Base-by-base conservation (phyloP, 495 filamentous ascomycete species). In the Aspergillus olivimuriae region DNA sequence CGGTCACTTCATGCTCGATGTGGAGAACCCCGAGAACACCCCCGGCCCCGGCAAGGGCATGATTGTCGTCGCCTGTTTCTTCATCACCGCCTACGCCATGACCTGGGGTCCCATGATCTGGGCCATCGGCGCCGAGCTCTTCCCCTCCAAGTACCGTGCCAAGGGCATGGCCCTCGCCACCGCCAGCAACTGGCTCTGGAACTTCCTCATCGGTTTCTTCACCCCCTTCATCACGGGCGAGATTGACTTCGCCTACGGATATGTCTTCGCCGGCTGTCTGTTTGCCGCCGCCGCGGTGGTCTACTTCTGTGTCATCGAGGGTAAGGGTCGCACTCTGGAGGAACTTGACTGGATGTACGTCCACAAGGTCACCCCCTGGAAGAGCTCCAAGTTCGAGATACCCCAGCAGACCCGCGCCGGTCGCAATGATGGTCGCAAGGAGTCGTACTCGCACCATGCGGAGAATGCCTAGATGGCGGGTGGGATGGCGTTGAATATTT, bases 21-120 rank as follows among this genome's bases (percentile, higher is more conserved):
- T 78, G 39, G 47, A 65, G 4, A 54, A 48, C 7, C 75, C 81
- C 9, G 66, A 66, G 1, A 67, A 71, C 42, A 80, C 76, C 21
- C 81, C 82, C 0, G 73, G 69, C 2, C 70, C 81, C 3, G 84
- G 84, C 23, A 81, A 81, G 40, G 82, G 82, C 41, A 82, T 89
- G 75, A 84, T 89, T 33, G 80, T 88, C 3, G 76, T 85, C 31
- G 75, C 86, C 1, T 83, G 80, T 46, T 65, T 89, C 49, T 88
- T 83, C 50, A 74, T 77, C 34, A 52, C 68, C 15, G 58, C 52
- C 4, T 75, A 60, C 41, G 76, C 76, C 18, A 79, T 72, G 39
- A 85, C 84, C 11, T 89, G 86, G 86, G 87, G 84, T 30, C 88
- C 87, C 2, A 82, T 89, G 50, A 70, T 88, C 19, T 92, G 86